Base-by-base conservation (phyloP, 208 protist genomes). In the Jaenimonas drosophilae region DNA sequence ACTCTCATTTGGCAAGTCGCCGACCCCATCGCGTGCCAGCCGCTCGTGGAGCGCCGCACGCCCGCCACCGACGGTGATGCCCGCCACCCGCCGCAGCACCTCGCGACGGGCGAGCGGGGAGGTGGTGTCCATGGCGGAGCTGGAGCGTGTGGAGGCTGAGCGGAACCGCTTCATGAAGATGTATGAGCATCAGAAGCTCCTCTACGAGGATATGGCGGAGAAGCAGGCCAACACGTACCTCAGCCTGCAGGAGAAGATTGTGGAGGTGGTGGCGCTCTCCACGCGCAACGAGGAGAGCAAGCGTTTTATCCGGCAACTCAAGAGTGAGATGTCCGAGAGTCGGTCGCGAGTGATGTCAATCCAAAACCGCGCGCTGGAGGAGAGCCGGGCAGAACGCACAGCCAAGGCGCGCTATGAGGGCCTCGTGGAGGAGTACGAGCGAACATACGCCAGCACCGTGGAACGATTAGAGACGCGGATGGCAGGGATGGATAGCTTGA, bases 221-320 rank as follows among this genome's bases (percentile, higher is more conserved):
- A 81, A 71, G 61, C 70, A 88, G 33, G 59, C 48, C 12, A 68
- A 86, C 19, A 78, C 74, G 38, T 84, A 94, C 51, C 47, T 68
- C 42, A 59, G 58, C 38, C 59, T 88, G 39, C 86, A 94, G 59
- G 72, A 82, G 20, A 88, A 86, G 44, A 94, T 94, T 40, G 70
- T 91, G 23, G 80, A 94, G 40, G 81, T 89, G 14, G 71, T 94
- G 12, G 74, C 86, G 6, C 71, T 94, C 9, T 88, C 78, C 12
- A 86, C 81, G 0, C 77, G 86, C 31, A 86, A 88, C 42, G 80
- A 94, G 59, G 77, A 90, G 53, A 88, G 77, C 61, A 94, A 94
- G 43, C 60, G 76, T 3, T 87, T 89, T 45, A 94, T 94, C 53
- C 81, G 86, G 14, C 86, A 94, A 63, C 60, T 90, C 17, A 94